Evolutionary conservation across 2,329 filamentous ascomycete genomes (phyloP).

Genomic region (Ascochyta clinopodiicola): DNA sequence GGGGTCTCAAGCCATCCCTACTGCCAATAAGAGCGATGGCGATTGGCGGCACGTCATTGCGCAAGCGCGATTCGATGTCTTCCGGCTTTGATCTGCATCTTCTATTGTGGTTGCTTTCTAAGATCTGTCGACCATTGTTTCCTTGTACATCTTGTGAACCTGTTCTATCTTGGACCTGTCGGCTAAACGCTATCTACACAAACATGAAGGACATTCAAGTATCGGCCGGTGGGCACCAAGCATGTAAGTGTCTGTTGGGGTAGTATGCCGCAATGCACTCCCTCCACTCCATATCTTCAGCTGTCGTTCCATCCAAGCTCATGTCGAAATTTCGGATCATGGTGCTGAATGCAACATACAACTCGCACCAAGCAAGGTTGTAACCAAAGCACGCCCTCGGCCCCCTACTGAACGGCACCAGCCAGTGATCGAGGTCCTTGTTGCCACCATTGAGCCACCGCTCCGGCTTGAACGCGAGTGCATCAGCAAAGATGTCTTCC

Average conservation of each 20-base stretch:
- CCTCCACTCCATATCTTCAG: conserved; percentile 3
- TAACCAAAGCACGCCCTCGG: conserved; percentile 3
- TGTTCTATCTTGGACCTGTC: no score
- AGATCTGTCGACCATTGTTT: no score
- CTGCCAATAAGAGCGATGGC: neutral
- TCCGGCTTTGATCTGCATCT: conserved; percentile 8
- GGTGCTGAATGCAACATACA: conserved; percentile 1
- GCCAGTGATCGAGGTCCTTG: conserved; percentile 1
- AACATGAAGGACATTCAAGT: neutral
- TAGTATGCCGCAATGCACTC: conserved; percentile 4
- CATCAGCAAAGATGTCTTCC: neutral
- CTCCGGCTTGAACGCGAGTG: neutral
- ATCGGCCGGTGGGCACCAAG: neutral
- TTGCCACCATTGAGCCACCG: neutral
- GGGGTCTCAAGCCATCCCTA: neutral
- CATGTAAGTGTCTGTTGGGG: conserved; percentile 6
- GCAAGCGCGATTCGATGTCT: conserved; percentile 13
- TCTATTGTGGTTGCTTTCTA: neutral
- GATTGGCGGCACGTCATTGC: conserved; percentile 15
- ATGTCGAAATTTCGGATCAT: conserved; percentile 1
- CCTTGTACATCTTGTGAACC: no score
- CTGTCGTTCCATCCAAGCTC: conserved; percentile 1
- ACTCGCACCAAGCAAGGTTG: conserved; percentile 4
- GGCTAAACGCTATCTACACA: neutral
- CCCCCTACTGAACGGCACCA: conserved; percentile 2